A percentile compares a stretch with the other conserved stretches of the same genome.
Evolutionary conservation across 768 basidiomycete species (phyloP).

Genomic region (Suillus alpinus): DNA sequence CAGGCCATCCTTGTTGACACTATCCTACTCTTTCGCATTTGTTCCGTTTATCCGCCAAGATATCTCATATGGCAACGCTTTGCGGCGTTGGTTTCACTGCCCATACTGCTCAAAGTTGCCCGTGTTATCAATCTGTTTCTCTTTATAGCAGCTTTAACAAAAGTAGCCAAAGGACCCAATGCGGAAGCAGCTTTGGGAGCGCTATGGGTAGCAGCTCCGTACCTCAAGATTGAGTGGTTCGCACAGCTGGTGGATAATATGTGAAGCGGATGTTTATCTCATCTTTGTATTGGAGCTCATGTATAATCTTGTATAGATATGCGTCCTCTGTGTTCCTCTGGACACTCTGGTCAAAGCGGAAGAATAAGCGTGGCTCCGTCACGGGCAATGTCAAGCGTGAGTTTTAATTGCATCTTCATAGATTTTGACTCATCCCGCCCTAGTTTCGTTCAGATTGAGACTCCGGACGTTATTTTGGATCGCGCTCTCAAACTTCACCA

Average conservation of each 20-base stretch:
- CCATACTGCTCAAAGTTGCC: constrained; percentile 26
- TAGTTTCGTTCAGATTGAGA: constrained; percentile 22
- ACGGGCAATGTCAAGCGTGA: constrained; percentile 16
- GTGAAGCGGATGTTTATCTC: constrained; percentile 12
- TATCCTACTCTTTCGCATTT: constrained; percentile 27
- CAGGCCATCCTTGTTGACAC: constrained; percentile 29
- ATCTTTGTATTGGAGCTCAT: neutral
- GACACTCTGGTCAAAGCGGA: constrained; percentile 18
- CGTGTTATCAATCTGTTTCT: constrained; percentile 26
- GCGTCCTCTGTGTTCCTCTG: constrained; percentile 26
- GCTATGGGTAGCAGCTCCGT: constrained; percentile 24
- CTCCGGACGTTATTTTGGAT: constrained; percentile 27
- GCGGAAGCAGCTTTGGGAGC: constrained; percentile 11
- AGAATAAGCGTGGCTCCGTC: constrained; percentile 8
- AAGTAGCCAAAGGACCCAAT: constrained; percentile 19
- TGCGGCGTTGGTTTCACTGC: constrained; percentile 17
- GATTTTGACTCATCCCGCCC: neutral
- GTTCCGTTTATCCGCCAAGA: constrained; percentile 22
- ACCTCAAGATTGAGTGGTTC: constrained; percentile 32
- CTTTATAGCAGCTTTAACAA: constrained; percentile 23
- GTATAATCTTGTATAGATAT: constrained; percentile 16
- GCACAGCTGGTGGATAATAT: constrained; percentile 29
- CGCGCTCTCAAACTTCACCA: constrained; percentile 31
- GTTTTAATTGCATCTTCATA: constrained; percentile 5
- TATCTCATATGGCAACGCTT: constrained; percentile 18